phyloP scores from a whole-genome alignment of 2,329 filamentous ascomycete species.

The Tolypocladium endophyticum region DNA sequence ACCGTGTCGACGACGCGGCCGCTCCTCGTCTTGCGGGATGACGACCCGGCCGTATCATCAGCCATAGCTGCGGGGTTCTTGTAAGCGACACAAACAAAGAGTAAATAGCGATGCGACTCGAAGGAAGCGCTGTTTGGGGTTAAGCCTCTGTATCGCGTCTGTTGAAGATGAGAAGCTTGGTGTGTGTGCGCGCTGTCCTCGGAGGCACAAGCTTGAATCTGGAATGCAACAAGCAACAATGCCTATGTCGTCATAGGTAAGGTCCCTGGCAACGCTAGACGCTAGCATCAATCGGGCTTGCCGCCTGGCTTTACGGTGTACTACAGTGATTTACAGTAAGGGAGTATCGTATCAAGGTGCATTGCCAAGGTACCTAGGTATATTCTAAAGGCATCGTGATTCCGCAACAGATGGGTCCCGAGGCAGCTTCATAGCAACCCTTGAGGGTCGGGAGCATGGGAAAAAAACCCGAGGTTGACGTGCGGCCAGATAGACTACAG shows the following conservation, averaged over 20 bases:
- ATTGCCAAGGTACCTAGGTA: too few species aligned
- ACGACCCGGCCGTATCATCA: constrained; percentile 4
- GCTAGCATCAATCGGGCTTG: neutral
- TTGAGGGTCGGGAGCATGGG: too few species aligned
- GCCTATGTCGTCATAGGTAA: neutral
- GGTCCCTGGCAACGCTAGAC: neutral
- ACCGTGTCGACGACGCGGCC: constrained; percentile 27
- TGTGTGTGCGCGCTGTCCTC: neutral
- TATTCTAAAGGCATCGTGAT: too few species aligned
- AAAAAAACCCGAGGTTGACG: too few species aligned
- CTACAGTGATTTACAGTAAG: too few species aligned
- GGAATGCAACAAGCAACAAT: neutral
- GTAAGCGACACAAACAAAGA: neutral
- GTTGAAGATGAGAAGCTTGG: neutral
- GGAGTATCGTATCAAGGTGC: too few species aligned
- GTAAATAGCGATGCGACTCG: neutral
- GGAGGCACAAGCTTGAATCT: neutral
- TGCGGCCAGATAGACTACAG: too few species aligned
- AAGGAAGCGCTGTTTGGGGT: too few species aligned
- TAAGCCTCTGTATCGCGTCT: neutral
- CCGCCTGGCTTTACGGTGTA: neutral
- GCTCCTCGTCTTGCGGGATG: constrained; percentile 12
- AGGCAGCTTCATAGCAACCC: too few species aligned
- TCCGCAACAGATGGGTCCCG: too few species aligned
- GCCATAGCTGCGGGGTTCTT: neutral